Percentiles rank a stretch among this genome's conserved stretches.
phyloP scores from a whole-genome alignment of 352 stramenopile genomes.

The Globisporangium uncinulatum region DNA sequence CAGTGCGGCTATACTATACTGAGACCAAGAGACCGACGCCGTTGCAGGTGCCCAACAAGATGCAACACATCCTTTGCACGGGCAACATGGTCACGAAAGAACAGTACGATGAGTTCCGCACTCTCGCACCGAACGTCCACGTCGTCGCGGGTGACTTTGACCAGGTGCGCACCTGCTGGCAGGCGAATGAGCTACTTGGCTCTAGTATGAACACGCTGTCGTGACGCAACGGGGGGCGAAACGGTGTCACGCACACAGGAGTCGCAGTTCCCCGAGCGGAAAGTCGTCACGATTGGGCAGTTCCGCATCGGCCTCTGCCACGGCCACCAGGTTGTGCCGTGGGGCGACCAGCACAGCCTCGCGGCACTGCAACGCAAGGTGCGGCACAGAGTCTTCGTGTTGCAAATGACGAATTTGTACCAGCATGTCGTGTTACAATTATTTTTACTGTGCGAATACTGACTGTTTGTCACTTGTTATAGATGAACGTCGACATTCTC shows the following conservation, averaged over 20 bases:
- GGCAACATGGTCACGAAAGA: constrained; percentile 95
- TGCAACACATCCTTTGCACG: constrained; percentile 98
- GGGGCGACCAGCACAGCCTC: constrained; percentile 86
- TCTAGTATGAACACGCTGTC: neutral
- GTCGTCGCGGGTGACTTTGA: constrained; percentile 95
- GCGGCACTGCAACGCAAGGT: constrained; percentile 87
- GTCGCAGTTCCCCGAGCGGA: constrained; percentile 90
- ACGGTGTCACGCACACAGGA: constrained; percentile 24
- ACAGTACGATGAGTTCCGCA: constrained; percentile 93
- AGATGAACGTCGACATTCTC: constrained; percentile 98
- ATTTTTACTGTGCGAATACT: neutral
- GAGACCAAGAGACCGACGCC: too few relatives aligned
- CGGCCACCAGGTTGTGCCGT: constrained; percentile 95
- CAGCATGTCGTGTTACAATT: too few relatives aligned
- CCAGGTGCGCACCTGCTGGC: constrained; percentile 32
- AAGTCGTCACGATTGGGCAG: constrained; percentile 94
- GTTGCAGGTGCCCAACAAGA: constrained; percentile 94
- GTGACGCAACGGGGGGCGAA: too few relatives aligned
- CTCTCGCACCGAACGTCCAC: constrained; percentile 96
- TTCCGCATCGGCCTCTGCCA: constrained; percentile 97
- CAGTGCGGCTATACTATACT: too few relatives aligned
- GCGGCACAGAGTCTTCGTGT: neutral
- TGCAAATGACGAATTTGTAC: neutral
- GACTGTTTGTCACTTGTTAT: neutral
- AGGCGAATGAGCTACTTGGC: too few relatives aligned